A percentile compares a stretch with the other conserved stretches of the same genome.
Conservation (phyloP, 768 basidiomycete genomes). For the Xerocomellus amylosporus region DNA sequence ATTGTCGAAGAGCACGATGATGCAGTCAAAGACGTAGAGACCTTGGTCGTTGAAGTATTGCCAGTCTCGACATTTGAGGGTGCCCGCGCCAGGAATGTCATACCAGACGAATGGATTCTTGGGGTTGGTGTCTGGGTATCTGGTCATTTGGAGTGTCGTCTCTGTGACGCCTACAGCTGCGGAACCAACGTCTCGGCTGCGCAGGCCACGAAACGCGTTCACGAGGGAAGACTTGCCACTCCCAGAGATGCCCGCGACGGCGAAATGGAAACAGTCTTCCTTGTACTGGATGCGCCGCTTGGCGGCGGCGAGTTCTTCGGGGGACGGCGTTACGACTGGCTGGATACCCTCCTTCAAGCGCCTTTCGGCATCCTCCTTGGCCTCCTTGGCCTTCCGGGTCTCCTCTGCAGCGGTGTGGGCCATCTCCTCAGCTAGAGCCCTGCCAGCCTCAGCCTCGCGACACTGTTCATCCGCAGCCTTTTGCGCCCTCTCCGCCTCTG, state of each 20-base stretch:
- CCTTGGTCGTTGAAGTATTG: constrained; percentile 38
- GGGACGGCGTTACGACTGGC: constrained; percentile 23
- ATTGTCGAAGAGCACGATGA: constrained; percentile 33
- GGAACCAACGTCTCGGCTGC: constrained; percentile 16
- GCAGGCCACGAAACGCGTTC: constrained; percentile 35
- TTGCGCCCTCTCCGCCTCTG: constrained; percentile 9
- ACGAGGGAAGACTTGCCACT: constrained; percentile 38
- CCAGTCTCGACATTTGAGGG: constrained; percentile 32
- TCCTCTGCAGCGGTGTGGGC: constrained; percentile 16
- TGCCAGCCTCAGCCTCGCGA: constrained; percentile 5
- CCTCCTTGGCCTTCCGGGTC: background rate
- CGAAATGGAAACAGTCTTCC: constrained; percentile 32
- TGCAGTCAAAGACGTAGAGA: constrained; percentile 37
- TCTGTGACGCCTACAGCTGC: constrained; percentile 31
- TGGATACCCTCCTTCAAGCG: constrained; percentile 26
- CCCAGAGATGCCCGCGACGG: constrained; percentile 34
- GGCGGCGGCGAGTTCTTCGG: constrained; percentile 14
- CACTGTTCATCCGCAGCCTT: constrained; percentile 10
- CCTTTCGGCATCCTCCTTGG: constrained; percentile 17
- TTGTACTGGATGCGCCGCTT: constrained; percentile 20
- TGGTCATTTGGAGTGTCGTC: constrained; percentile 26
- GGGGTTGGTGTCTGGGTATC: constrained; percentile 27
- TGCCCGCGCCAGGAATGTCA: constrained; percentile 38
- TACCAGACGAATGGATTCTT: constrained; percentile 31
- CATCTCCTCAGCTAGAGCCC: constrained; percentile 6